These are phyloP conservation scores for Porphyridium purpureum DNA, from an alignment of 23 red algal genomes.

Conservation along the genomic window DNA sequence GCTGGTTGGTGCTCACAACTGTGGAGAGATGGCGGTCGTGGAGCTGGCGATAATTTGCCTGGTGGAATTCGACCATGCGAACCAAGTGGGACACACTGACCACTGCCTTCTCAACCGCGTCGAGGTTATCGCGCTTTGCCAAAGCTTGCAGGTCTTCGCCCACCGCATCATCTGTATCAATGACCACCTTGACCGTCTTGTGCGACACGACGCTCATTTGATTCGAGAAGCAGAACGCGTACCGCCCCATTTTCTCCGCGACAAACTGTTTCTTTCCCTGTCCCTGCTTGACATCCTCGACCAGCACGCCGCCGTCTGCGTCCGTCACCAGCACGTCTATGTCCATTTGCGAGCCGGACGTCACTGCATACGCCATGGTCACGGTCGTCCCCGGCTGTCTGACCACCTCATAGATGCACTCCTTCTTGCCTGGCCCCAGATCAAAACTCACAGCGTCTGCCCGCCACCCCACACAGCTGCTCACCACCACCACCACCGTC, in stretches of 20 bases:
- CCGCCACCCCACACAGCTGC: no score
- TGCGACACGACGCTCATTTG: constrained; percentile 68
- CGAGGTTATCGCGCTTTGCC: constrained; percentile 57
- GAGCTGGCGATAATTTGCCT: constrained; percentile 49
- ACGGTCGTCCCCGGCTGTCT: neutral
- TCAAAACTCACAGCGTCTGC: constrained; percentile 36
- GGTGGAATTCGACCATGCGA: constrained; percentile 75
- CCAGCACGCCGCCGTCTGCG: constrained; percentile 19
- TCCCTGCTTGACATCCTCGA: constrained; percentile 34
- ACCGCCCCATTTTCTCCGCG: constrained; percentile 42
- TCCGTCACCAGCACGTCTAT: constrained; percentile 42
- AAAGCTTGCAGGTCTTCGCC: constrained; percentile 55
- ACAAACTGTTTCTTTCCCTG: constrained; percentile 42
- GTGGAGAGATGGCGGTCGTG: constrained; percentile 38
- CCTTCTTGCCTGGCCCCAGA: constrained; percentile 33
- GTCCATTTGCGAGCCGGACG: constrained; percentile 58
- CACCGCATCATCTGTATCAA: no score
- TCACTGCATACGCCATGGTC: constrained; percentile 45
- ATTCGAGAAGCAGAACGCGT: constrained; percentile 61
- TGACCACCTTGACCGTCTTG: constrained; percentile 50
- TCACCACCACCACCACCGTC: no score
- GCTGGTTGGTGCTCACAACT: constrained; percentile 53
- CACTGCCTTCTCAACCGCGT: constrained; percentile 48
- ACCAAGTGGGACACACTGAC: constrained; percentile 57
- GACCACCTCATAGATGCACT: constrained; percentile 74